phyloP scores from a whole-genome alignment of 192 early-diverging fungal species.

The Coemansia sp. region DNA sequence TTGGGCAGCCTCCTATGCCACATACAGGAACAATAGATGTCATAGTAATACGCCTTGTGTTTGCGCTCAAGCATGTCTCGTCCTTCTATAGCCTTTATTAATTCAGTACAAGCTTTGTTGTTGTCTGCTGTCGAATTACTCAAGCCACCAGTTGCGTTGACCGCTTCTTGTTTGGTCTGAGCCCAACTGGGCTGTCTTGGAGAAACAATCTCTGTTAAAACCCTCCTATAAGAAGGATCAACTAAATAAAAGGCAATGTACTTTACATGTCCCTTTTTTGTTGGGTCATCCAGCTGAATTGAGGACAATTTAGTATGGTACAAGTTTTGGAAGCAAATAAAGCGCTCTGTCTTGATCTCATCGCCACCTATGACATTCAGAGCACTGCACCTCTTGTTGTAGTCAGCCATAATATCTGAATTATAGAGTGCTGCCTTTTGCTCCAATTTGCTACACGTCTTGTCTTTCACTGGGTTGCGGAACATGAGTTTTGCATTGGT shows the following conservation, averaged over 20 bases:
- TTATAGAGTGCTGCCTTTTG: neutral
- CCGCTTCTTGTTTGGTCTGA: neutral
- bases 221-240: neutral
- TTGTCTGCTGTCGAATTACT: neutral
- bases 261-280: neutral
- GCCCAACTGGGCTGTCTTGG: neutral
- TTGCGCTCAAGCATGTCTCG: neutral
- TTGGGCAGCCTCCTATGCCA: neutral
- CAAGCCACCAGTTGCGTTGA: neutral
- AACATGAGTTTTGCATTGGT: conserved; percentile 10
- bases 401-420: neutral
- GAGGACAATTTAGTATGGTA: neutral
- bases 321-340: neutral
- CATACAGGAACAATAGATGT: neutral
- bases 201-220: neutral
- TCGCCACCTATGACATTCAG: neutral
- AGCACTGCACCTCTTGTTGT: neutral
- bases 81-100: neutral
- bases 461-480: neutral
- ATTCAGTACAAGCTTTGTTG: no score
- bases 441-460: neutral
- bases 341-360: neutral
- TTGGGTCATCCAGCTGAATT: neutral
- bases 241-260: neutral
- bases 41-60: neutral